Evolutionary conservation across 2,329 filamentous ascomycete species (phyloP).

Genomic region (Boeremia exigua): DNA sequence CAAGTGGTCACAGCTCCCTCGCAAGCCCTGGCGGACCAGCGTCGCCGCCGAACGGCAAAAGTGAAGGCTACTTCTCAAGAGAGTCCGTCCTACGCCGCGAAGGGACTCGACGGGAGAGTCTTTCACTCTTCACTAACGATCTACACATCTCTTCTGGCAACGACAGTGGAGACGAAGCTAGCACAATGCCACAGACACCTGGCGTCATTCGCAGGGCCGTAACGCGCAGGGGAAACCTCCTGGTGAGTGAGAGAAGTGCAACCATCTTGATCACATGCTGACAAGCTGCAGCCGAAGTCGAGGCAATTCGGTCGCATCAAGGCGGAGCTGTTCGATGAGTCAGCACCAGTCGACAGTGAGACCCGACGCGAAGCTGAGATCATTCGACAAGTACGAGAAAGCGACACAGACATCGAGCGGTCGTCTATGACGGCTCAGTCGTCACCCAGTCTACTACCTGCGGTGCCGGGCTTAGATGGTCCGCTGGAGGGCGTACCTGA

Average conservation of each 20-base stretch:
- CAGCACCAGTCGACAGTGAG: conserved; percentile 85
- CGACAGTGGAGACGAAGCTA: conserved; percentile 76
- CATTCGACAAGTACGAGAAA: conserved; percentile 91
- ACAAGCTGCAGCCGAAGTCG: conserved; percentile 77
- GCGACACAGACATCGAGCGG: conserved; percentile 68
- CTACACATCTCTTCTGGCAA: conserved; percentile 79
- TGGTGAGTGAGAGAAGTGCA: conserved; percentile 63
- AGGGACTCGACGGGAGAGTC: conserved; percentile 77
- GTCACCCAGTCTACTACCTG: conserved; percentile 69
- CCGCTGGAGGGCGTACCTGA: conserved; percentile 72
- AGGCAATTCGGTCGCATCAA: conserved; percentile 94
- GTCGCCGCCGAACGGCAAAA: conserved; percentile 72
- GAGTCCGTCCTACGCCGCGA: conserved; percentile 57
- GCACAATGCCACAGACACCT: conserved; percentile 60
- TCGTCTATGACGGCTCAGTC: conserved; percentile 67
- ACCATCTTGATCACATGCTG: conserved; percentile 9
- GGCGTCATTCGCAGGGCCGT: conserved; percentile 84
- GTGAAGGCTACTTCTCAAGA: conserved; percentile 61
- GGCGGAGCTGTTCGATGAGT: conserved; percentile 87
- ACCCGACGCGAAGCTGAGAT: conserved; percentile 92
- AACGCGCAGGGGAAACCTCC: conserved; percentile 83
- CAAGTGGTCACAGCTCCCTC: conserved; percentile 72
- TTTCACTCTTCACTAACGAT: conserved; percentile 89
- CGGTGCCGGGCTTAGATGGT: conserved; percentile 62
- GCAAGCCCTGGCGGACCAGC: conserved; percentile 73